A percentile compares a stretch with the other conserved stretches of the same genome.
These are phyloP conservation scores for Yamadazyma blattariae DNA, from an alignment of 1,139 yeast species.

Conservation along the genomic window DNA sequence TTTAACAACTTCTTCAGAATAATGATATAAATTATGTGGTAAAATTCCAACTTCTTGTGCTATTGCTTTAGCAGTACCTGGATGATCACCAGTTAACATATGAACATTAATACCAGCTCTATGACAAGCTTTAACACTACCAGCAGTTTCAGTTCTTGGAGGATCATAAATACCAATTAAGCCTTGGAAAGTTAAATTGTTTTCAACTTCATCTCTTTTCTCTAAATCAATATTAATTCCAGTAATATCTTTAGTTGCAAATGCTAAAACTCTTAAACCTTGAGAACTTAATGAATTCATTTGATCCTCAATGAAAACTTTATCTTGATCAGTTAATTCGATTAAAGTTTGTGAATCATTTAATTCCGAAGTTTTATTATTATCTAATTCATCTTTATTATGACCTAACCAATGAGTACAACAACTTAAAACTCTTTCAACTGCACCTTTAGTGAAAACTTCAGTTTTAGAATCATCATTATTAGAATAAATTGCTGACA, in stretches of 20 bases:
- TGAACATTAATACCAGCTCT: slow-evolving; percentile 78
- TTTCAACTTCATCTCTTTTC: slow-evolving; percentile 54
- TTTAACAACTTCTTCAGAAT: slow-evolving; percentile 56
- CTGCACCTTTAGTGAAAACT: slow-evolving; percentile 76
- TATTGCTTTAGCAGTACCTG: slow-evolving; percentile 78
- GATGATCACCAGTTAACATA: slow-evolving; percentile 86
- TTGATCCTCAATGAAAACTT: slow-evolving; percentile 46
- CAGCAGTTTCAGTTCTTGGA: slow-evolving; percentile 71
- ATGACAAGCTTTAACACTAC: slow-evolving; percentile 67
- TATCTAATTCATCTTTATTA: slow-evolving; percentile 13
- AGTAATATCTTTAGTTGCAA: slow-evolving; percentile 43
- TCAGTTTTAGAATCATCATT: slow-evolving; percentile 25
- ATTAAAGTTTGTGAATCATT: slow-evolving; percentile 19
- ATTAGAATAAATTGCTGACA: slow-evolving; percentile 57
- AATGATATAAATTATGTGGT: slow-evolving; percentile 66
- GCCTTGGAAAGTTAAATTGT: slow-evolving; percentile 58
- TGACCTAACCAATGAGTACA: slow-evolving; percentile 56
- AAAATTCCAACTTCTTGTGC: slow-evolving; percentile 84
- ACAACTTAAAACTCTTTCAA: slow-evolving; percentile 61
- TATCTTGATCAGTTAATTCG: slow-evolving; percentile 42
- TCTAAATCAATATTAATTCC: slow-evolving; percentile 16
- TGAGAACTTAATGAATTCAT: slow-evolving; percentile 63
- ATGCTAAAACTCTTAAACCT: slow-evolving; percentile 75
- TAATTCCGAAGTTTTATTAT: slow-evolving; percentile 1
- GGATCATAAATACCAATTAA: slow-evolving; percentile 83